Evolutionary conservation across 345 rosid species (phyloP), one percentile per base, ranked within the genome.

Genomic region (Erucastrum elatum): DNA sequence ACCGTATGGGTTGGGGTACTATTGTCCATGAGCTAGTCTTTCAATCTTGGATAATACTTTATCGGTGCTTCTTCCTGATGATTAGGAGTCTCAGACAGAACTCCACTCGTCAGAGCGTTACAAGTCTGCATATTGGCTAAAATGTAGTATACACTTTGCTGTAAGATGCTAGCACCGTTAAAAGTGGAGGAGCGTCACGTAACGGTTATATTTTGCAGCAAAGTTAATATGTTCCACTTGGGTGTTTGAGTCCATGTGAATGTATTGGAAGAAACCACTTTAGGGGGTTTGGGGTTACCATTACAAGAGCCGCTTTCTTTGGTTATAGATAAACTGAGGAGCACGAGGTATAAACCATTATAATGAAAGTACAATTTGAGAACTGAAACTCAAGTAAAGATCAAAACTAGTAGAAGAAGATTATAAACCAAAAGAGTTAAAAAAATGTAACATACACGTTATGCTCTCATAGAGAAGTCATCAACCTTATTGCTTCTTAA

Each of bases 401-500:
- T 53, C 26, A 53, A 53, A 53, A 53, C 8, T 53, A 53, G 1
- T 7, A 39, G 46, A 39, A 3, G 9, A 35, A 60, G 0, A 13
- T 46, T 13, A 46, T 49, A 49, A 49, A 65, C 44, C 17, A 64
- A 60, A 75, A 72, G 73, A 61, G 66, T 70, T 17, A 46, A 37
- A 56, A 51, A 53, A 56, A 21, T 49, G 59, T 49, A 62, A 75
- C 15, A 46, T 27, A 75, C 30, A 80, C 60, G 6, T 71, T 75
- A 68, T 53, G 87, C 79, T 62, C 79, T 62, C 66, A 74, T 26
- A 26, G 70, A 51, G 34, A 59, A 61, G 13, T 58, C 46, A 8
- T 33, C 0, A 31, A 66, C 25, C 41, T 80, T 71, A 85, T 88
- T 88, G 89, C 64, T 86, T 91, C 81, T 95, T 93, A 79, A 95